A percentile compares a stretch with the other conserved stretches of the same genome.
These are phyloP conservation scores for Phytophthora sojae DNA, from an alignment of 352 stramenopile species.

Conservation along the genomic window DNA sequence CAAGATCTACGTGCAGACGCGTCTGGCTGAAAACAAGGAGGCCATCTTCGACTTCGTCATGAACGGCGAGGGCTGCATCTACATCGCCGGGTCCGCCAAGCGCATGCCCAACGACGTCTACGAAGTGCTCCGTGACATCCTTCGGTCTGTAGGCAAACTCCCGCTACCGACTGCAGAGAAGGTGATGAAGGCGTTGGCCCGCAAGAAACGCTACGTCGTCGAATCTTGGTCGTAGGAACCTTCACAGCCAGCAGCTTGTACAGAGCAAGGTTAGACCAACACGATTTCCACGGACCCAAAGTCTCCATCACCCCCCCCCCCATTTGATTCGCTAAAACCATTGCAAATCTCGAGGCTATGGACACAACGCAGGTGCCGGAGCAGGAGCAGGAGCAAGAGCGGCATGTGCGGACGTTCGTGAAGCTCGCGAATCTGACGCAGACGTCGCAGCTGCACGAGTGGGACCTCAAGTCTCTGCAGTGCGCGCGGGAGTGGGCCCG, in stretches of 20 bases:
- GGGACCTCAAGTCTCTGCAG: slow-evolving; percentile 58
- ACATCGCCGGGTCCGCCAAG: slow-evolving; percentile 91
- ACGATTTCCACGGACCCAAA: neutral
- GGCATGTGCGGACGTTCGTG: slow-evolving; percentile 48
- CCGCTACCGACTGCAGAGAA: slow-evolving; percentile 67
- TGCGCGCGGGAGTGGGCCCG: slow-evolving; percentile 51
- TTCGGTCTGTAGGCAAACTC: slow-evolving; percentile 80
- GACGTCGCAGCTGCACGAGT: slow-evolving; percentile 57
- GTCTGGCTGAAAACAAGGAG: slow-evolving; percentile 84
- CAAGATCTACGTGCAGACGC: slow-evolving; percentile 94
- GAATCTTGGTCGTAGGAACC: slow-evolving; percentile 83
- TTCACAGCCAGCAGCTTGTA: neutral
- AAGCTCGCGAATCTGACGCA: slow-evolving; percentile 59
- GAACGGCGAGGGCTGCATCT: slow-evolving; percentile 70
- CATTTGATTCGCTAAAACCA: slow-evolving; percentile 26
- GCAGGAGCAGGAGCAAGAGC: slow-evolving; percentile 36
- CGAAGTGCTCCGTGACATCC: slow-evolving; percentile 88
- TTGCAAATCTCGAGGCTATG: slow-evolving; percentile 9
- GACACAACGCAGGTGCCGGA: slow-evolving; percentile 8
- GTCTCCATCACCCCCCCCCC: neutral
- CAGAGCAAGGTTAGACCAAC: neutral
- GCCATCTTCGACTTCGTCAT: slow-evolving; percentile 75
- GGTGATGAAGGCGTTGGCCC: slow-evolving; percentile 77
- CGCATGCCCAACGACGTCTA: slow-evolving; percentile 93
- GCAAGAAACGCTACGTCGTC: slow-evolving; percentile 85